phyloP scores from a whole-genome alignment of 192 early-diverging fungal genomes.

The Backusella mclennaniae region DNA sequence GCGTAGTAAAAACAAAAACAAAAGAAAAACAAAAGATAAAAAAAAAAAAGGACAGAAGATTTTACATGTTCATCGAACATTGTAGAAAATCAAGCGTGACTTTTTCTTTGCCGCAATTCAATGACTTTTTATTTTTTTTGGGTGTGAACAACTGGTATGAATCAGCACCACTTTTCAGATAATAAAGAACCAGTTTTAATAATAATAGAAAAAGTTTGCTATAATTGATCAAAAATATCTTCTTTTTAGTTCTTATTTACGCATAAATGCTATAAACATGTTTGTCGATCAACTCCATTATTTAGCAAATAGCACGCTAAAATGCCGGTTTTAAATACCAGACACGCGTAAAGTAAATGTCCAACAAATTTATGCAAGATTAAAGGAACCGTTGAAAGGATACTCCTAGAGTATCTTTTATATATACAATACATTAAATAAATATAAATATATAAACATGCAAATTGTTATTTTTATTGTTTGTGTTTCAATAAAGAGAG shows the following conservation, averaged over 20 bases:
- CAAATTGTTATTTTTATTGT: background rate
- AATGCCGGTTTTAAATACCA: background rate
- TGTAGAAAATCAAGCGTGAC: background rate
- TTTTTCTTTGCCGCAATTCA: background rate
- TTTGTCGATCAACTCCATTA: too few species aligned
- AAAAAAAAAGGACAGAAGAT: background rate
- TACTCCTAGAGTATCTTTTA: background rate
- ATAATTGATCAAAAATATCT: too few species aligned
- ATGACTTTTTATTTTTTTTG: background rate
- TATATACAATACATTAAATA: background rate
- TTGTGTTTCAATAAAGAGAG: background rate
- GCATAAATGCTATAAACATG: too few species aligned
- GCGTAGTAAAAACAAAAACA: background rate
- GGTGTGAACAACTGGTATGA: background rate
- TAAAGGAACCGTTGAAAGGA: too few species aligned
- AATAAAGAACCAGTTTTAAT: background rate
- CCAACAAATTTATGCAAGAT: background rate
- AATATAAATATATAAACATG: background rate
- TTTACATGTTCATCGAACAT: background rate
- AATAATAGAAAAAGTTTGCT: too few species aligned
- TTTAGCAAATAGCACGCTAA: background rate
- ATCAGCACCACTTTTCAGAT: background rate
- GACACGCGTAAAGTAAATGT: background rate
- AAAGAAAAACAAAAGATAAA: background rate
- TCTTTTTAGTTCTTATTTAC: too few species aligned